These are phyloP conservation scores for Mycena rosella DNA, from an alignment of 768 basidiomycete genomes.

Conservation along the genomic window DNA sequence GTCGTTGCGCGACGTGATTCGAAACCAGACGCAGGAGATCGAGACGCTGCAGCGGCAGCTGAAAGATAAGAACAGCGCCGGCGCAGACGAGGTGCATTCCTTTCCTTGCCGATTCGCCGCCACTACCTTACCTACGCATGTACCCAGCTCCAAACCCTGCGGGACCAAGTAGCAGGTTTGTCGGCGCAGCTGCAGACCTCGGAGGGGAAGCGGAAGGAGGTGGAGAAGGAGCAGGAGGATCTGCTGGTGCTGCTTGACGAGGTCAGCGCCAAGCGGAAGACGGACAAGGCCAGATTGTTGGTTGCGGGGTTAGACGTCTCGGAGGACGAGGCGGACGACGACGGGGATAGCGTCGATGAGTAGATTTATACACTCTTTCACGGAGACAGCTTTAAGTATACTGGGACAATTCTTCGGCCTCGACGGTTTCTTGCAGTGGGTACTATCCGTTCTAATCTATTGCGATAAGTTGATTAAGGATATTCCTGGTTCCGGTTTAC, in stretches of 20 bases:
- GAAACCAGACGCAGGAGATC: constrained; percentile 85
- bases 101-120: neutral
- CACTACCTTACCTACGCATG: neutral
- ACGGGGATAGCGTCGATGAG: constrained; percentile 60
- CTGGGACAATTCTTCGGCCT: neutral
- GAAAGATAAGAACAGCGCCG: constrained; percentile 51
- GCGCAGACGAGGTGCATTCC: constrained; percentile 39
- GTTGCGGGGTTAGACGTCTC: constrained; percentile 88
- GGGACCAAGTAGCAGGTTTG: constrained; percentile 60
- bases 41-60: constrained; percentile 75
- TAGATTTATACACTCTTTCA: constrained; percentile 9
- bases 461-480: neutral
- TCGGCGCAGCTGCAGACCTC: constrained; percentile 59
- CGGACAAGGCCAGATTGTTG: constrained; percentile 84
- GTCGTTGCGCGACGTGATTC: constrained; percentile 87
- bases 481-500: no score
- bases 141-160: constrained; percentile 59
- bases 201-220: constrained; percentile 79
- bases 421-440: neutral
- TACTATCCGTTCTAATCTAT: neutral
- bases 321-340: constrained; percentile 90
- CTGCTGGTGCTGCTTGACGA: constrained; percentile 94
- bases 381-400: neutral
- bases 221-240: constrained; percentile 98
- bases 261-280: constrained; percentile 84